Conservation (phyloP, 345 rosid genomes). For the Eucalyptus erythrocorys region DNA sequence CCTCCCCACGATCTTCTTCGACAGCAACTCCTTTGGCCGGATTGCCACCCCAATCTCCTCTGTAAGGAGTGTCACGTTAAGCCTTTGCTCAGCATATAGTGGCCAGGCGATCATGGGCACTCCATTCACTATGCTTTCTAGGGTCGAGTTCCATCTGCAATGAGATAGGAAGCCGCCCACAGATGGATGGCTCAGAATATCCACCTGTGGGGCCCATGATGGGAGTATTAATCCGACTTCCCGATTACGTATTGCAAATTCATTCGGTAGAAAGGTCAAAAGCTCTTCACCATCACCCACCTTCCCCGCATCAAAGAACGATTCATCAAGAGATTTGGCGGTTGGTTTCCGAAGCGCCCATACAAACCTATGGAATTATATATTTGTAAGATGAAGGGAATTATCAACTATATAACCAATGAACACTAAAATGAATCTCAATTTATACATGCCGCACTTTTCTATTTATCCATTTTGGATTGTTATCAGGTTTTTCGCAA, state of each 20-base stretch:
- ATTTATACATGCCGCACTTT: background rate
- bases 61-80: conserved; percentile 33
- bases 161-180: conserved; percentile 60
- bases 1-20: conserved; percentile 11
- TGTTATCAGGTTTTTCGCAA: background rate
- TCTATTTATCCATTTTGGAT: background rate
- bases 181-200: conserved; percentile 34
- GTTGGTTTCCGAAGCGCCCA: conserved; percentile 50
- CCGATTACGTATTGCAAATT: conserved; percentile 26
- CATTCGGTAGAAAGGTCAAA: conserved; percentile 29
- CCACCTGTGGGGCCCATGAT: conserved; percentile 52
- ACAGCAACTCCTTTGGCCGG: conserved; percentile 1
- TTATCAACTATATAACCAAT: background rate
- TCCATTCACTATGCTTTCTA: conserved; percentile 40
- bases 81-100: conserved; percentile 38
- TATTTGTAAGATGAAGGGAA: background rate
- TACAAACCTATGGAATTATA: conserved; percentile 15
- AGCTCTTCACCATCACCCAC: background rate
- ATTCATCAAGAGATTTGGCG: background rate
- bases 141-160: conserved; percentile 67
- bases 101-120: conserved; percentile 57
- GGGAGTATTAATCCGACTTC: conserved; percentile 28
- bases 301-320: conserved; percentile 1
- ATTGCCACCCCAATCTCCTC: conserved; percentile 42
- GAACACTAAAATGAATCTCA: background rate